These are phyloP conservation scores for Solanum arcanum DNA, from an alignment of 257 asterid species.

Conservation along the genomic window DNA sequence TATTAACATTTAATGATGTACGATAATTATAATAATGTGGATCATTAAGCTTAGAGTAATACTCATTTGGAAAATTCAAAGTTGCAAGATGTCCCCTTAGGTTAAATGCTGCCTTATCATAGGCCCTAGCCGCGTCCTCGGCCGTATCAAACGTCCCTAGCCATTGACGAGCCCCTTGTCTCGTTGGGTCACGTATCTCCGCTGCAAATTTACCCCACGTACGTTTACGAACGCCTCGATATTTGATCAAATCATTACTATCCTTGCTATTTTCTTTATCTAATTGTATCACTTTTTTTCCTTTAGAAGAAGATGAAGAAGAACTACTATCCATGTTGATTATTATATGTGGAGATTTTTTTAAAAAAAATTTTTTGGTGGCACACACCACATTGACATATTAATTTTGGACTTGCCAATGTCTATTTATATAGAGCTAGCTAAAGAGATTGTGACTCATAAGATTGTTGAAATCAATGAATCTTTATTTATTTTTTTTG, in stretches of 20 bases:
- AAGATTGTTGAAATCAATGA: not conserved
- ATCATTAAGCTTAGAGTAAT: not conserved
- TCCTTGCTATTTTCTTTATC: not conserved
- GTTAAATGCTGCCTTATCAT: slow-evolving; percentile 7
- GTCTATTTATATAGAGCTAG: not conserved
- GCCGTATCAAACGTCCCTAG: slow-evolving; percentile 2
- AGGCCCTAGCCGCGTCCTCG: slow-evolving; percentile 5
- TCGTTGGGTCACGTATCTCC: slow-evolving; percentile 10
- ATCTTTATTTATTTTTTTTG: not conserved
- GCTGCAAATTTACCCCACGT: slow-evolving; percentile 7
- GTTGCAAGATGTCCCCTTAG: slow-evolving; percentile 6
- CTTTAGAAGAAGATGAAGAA: not conserved
- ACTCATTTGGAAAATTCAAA: slow-evolving; percentile 13
- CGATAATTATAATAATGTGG: not conserved
- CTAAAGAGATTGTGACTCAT: not conserved
- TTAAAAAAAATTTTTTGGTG: not conserved
- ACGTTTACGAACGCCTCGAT: slow-evolving; percentile 3
- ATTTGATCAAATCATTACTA: not conserved
- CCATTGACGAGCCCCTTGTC: slow-evolving; percentile 8
- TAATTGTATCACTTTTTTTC: not conserved
- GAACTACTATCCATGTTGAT: slow-evolving; percentile 7
- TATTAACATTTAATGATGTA: not conserved
- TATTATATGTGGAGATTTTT: not conserved
- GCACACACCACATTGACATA: not conserved
- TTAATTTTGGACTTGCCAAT: not conserved